phyloP scores from a whole-genome alignment of 768 basidiomycete species.

The Termitomyces sp. region DNA sequence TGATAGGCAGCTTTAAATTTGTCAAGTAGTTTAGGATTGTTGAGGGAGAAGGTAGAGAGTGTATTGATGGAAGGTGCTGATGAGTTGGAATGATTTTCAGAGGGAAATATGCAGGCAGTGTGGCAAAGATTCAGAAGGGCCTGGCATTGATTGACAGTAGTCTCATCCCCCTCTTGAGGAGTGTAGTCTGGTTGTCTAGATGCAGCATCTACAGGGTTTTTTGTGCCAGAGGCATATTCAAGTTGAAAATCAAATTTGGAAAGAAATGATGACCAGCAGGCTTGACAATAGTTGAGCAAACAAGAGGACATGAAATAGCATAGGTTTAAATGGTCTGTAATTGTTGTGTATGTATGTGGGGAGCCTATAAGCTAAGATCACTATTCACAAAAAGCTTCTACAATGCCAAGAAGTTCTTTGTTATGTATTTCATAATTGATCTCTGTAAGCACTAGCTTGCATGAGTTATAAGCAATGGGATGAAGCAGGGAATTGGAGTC shows the following conservation, averaged over 20 bases:
- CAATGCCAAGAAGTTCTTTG: background rate
- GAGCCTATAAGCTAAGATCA: constrained; percentile 29
- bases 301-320: constrained; percentile 40
- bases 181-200: constrained; percentile 27
- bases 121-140: constrained; percentile 27
- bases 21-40: constrained; percentile 24
- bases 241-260: constrained; percentile 35
- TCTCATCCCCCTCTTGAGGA: constrained; percentile 24
- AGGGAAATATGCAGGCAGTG: constrained; percentile 21
- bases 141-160: constrained; percentile 19
- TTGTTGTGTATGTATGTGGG: constrained; percentile 8
- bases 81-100: background rate
- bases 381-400: constrained; percentile 19
- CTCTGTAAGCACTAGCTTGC: too few species aligned
- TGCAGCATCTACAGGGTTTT: constrained; percentile 29
- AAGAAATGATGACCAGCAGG: constrained; percentile 40
- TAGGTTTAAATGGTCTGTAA: constrained; percentile 38
- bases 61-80: background rate
- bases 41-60: constrained; percentile 1
- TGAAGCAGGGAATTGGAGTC: constrained; percentile 23
- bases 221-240: constrained; percentile 23
- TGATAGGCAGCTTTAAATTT: constrained; percentile 20
- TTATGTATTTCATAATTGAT: background rate
- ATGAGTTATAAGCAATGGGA: constrained; percentile 20
- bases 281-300: constrained; percentile 42